Evolutionary conservation across 2,329 filamentous ascomycete genomes (phyloP), one percentile per base, ranked within the genome.

Genomic region (Fonsecaea pedrosoi): DNA sequence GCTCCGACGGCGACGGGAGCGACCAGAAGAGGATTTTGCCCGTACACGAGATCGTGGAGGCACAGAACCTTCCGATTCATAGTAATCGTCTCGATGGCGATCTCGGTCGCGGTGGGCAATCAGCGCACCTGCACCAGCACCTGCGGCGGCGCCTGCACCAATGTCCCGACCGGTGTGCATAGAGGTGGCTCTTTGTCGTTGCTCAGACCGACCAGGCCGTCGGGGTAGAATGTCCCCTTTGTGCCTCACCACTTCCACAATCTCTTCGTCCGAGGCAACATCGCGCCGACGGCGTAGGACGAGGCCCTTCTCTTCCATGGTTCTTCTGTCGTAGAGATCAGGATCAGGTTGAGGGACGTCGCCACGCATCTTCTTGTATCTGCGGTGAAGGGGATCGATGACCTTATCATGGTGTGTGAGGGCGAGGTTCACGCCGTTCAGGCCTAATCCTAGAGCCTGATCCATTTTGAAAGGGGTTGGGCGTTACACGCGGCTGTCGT

Each of bases 201-300:
- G 55, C 10, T 34, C 45, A n/a, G 66, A 69, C 37, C 68, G 66
- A 8, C 66, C 58, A 10, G 71, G 70, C 9, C 68, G 66, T 13
- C 66, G 55, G 9, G 71, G 67, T 5, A 73, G 66, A 32, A 72
- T 53, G 57, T 73, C 64, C 32, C 70, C 70, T 35, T 60, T 70
- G 58, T 71, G 71, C 38, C 70, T 63, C 25, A 72, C 72, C 10
- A 70, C 66, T 54, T 73, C 72, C 4, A 74, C 70, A 30, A 74
- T 73, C 59, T 74, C 69, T 65, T 74, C 72, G 60, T 74, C 72
- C 15, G 71, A 67, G 25, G 37, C 67, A 2, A 74, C 72, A 45
- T 74, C 70, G 3, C 66, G 58, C 12, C 72, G 68, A 18, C 68
- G 69, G 35, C 71, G 72, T 9, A 74, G 60, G 10, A 72, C 67